Evolutionary conservation across 2,329 filamentous ascomycete species (phyloP), one percentile per base, ranked within the genome.

Genomic region (Stemphylium lycopersici): DNA sequence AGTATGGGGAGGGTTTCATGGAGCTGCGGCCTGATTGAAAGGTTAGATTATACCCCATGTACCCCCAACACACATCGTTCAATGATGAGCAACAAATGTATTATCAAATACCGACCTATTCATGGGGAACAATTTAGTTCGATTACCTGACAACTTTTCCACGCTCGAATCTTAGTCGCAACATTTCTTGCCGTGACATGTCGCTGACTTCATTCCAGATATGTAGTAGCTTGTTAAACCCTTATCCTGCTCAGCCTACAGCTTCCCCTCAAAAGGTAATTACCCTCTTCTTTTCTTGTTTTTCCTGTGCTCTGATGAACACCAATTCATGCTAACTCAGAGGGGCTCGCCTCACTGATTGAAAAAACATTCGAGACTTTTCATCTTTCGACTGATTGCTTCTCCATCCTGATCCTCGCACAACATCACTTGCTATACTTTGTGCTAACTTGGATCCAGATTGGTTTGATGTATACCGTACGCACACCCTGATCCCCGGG

Each of bases 51-150:
- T 40, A 48, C 20, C 50, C 49, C 45, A 33, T 16, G n/a, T 26
- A 40, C 42, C 51, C 32, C 26, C 26, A 42, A 32, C 37, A 40
- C 36, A 44, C 40, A 31, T 26, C 29, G 34, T 67, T 43, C 59
- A 56, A 71, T 68, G 71, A 74, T 74, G 72, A 74, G 62, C 68
- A 73, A 71, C 61, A 52, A 62, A 66, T 60, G 63, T 74, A 74
- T 70, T 73, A 74, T 74, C 71, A 74, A 74, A 74, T 74, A 62
- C 71, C 71, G 72, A 74, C 70, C 61, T 63, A 61, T 58, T 55
- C 57, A 58, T 73, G 71, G 69, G 71, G 70, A 74, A 60, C 55
- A 66, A 71, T 69, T 66, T 62, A 68, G 71, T 74, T 74, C 71
- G 70, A 73, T 74, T 74, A 74, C 71, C 71, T 74, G 71, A 74